A percentile compares a stretch with the other conserved stretches of the same genome.
Conservation (phyloP, 2,329 filamentous ascomycete species). For the Claviceps citrina region DNA sequence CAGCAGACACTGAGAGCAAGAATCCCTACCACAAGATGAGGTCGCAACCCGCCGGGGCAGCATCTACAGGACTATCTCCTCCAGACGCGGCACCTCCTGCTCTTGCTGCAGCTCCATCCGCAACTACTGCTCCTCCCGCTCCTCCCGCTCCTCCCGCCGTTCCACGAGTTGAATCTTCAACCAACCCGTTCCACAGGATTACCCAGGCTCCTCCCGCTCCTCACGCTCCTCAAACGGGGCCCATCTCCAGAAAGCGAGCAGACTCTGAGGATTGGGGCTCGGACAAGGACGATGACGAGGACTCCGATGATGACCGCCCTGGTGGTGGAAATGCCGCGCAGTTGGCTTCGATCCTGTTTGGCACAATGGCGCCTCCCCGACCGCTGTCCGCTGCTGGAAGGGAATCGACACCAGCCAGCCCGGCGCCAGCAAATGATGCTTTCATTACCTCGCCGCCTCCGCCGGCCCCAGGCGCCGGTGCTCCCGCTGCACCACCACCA, state of each 20-base stretch:
- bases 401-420: constrained; percentile 33
- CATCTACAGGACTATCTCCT: constrained; percentile 21
- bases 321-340: constrained; percentile 77
- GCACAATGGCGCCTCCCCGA: constrained; percentile 87
- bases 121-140: constrained; percentile 21
- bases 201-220: constrained; percentile 41
- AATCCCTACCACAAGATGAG: constrained; percentile 93
- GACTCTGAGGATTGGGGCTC: constrained; percentile 71
- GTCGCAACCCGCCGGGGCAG: constrained; percentile 47
- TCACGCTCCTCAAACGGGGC: constrained; percentile 35
- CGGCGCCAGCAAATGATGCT: constrained; percentile 24
- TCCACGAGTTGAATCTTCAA: constrained; percentile 47
- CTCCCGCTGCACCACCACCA: constrained; percentile 12
- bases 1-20: constrained; percentile 61
- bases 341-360: constrained; percentile 86
- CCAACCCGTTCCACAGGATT: constrained; percentile 89
- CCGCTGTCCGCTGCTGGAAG: constrained; percentile 72
- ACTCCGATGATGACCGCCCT: constrained; percentile 64
- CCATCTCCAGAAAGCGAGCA: constrained; percentile 37
- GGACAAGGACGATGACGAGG: constrained; percentile 46
- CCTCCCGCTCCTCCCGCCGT: constrained; percentile 20
- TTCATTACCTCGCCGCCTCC: constrained; percentile 25
- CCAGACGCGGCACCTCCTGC: constrained; percentile 22
- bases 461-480: constrained; percentile 11
- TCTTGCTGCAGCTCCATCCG: neutral